A percentile compares a stretch with the other conserved stretches of the same genome.
phyloP scores from a whole-genome alignment of 768 basidiomycete genomes.

The Hortiboletus flavorubellus region DNA sequence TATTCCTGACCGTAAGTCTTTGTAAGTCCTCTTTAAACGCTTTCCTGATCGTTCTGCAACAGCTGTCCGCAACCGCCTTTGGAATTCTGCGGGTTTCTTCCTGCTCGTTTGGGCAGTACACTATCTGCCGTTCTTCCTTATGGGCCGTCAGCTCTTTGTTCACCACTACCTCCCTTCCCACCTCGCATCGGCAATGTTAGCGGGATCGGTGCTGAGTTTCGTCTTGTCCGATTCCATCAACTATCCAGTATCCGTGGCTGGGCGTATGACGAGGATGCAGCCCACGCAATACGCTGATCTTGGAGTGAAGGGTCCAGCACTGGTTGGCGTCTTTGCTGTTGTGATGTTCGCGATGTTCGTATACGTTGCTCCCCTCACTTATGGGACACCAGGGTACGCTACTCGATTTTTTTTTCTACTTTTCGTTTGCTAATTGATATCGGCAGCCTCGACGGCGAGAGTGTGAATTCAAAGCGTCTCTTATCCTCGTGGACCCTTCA shows the following conservation, averaged over 20 bases:
- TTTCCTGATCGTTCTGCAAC: slow-evolving; percentile 4
- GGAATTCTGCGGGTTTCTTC: slow-evolving; percentile 97
- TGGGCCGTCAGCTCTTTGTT: slow-evolving; percentile 94
- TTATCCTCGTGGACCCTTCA: slow-evolving; percentile 93
- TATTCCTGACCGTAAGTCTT: slow-evolving; percentile 76
- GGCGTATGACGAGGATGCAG: slow-evolving; percentile 58
- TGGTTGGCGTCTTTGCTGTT: slow-evolving; percentile 54
- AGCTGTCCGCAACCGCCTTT: slow-evolving; percentile 92
- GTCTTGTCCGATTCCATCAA: slow-evolving; percentile 88
- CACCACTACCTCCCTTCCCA: slow-evolving; percentile 99
- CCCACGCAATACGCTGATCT: slow-evolving; percentile 63
- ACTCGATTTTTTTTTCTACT: background rate
- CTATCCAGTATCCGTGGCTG: slow-evolving; percentile 80
- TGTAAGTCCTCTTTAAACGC: background rate
- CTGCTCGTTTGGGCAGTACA: slow-evolving; percentile 91
- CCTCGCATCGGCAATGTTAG: slow-evolving; percentile 85
- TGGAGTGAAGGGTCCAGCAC: slow-evolving; percentile 71
- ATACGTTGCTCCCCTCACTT: slow-evolving; percentile 88
- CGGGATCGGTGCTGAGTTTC: slow-evolving; percentile 90
- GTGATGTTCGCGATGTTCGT: slow-evolving; percentile 62
- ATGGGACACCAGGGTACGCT: slow-evolving; percentile 92
- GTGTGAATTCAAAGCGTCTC: slow-evolving; percentile 80
- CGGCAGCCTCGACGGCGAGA: slow-evolving; percentile 73
- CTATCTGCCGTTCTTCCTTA: slow-evolving; percentile 96
- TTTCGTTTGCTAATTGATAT: slow-evolving; percentile 15